Evolutionary conservation across 1,284 basidiomycete species (phyloP).

Genomic region (Cryptococcus sp.): DNA sequence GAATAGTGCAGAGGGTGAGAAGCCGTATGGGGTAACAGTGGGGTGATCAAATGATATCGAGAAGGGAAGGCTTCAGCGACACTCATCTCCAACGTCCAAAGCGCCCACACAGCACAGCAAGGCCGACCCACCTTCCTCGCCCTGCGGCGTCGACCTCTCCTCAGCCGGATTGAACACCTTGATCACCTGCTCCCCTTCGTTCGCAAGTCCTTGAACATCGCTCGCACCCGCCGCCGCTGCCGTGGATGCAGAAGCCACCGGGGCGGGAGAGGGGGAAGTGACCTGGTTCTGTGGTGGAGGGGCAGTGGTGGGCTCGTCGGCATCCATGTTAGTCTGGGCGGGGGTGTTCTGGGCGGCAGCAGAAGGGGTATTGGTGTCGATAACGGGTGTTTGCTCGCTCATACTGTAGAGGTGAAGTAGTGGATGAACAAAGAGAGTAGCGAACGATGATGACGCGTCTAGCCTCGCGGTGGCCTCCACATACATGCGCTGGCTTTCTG

Average conservation of each 20-base stretch:
- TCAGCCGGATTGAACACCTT: slow-evolving; percentile 21
- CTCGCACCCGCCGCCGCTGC: not conserved
- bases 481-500: too few species aligned
- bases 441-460: too few species aligned
- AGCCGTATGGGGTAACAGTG: not conserved
- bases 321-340: too few species aligned
- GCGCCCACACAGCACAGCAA: not conserved
- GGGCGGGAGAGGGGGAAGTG: not conserved
- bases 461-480: too few species aligned
- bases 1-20: too few species aligned
- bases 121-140: not conserved
- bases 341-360: too few species aligned
- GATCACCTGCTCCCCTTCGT: slow-evolving; percentile 2
- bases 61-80: not conserved
- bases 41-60: not conserved
- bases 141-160: slow-evolving; percentile 1
- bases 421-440: too few species aligned
- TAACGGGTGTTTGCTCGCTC: too few species aligned
- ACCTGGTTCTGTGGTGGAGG: not conserved
- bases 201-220: not conserved
- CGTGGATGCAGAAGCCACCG: not conserved
- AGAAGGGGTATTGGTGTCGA: too few species aligned
- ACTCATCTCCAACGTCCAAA: not conserved
- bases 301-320: too few species aligned
- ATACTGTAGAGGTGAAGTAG: too few species aligned